Evolutionary conservation across 2,329 filamentous ascomycete species (phyloP).

Genomic region (Blumeria hordei): DNA sequence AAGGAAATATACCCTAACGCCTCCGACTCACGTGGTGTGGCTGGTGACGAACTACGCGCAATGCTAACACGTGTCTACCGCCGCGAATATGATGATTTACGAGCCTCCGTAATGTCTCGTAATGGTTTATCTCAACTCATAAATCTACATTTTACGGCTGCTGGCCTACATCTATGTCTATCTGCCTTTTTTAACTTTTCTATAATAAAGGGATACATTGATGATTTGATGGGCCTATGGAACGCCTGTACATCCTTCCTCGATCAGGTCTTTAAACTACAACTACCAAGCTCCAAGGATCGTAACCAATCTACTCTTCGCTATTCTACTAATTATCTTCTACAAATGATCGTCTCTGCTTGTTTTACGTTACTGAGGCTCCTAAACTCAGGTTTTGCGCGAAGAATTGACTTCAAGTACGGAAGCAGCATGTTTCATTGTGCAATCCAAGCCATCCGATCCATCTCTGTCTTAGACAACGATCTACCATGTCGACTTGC

Average conservation of each 20-base stretch:
- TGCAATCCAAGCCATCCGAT: constrained; percentile 44
- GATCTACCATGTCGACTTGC: constrained; percentile 59
- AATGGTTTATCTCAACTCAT: constrained; percentile 31
- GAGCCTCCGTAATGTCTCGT: constrained; percentile 31
- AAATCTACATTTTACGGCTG: constrained; percentile 45
- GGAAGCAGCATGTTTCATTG: constrained; percentile 46
- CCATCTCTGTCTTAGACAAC: constrained; percentile 52
- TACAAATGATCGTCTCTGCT: constrained; percentile 67
- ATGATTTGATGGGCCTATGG: constrained; percentile 55
- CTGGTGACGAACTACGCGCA: constrained; percentile 40
- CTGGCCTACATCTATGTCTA: constrained; percentile 49
- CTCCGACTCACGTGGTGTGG: constrained; percentile 44
- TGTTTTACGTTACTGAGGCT: constrained; percentile 57
- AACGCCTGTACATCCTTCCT: constrained; percentile 46
- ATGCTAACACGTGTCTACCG: constrained; percentile 43
- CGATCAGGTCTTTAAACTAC: constrained; percentile 30
- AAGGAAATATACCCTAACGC: constrained; percentile 61
- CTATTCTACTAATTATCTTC: constrained; percentile 51
- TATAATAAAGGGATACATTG: constrained; percentile 43
- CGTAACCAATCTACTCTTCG: constrained; percentile 25
- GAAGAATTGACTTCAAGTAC: constrained; percentile 43
- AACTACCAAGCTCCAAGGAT: constrained; percentile 23
- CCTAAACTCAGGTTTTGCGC: constrained; percentile 52
- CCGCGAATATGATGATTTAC: constrained; percentile 37
- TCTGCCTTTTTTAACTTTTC: constrained; percentile 65